phyloP scores from a whole-genome alignment of 1,139 yeast genomes.

The Nakaseomyces bracarensis region DNA sequence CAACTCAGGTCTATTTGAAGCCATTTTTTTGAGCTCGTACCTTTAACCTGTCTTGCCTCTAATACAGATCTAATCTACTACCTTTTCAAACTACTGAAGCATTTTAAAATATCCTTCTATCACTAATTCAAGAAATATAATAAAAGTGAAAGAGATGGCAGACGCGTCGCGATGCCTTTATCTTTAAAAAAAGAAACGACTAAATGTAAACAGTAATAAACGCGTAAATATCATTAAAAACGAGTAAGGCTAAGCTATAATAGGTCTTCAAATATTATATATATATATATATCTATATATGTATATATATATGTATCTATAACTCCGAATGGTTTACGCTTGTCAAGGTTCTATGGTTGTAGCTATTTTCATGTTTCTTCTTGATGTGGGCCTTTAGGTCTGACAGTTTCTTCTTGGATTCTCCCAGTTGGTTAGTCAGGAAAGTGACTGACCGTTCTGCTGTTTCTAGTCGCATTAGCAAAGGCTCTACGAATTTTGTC shows the following conservation, averaged over 20 bases:
- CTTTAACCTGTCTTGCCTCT: background rate
- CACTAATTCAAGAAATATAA: too few species aligned
- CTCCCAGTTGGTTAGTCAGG: constrained; percentile 10
- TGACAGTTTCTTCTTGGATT: constrained; percentile 9
- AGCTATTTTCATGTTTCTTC: constrained; percentile 6
- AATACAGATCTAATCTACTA: background rate
- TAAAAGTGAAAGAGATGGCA: background rate
- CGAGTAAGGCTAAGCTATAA: too few species aligned
- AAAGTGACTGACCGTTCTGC: background rate
- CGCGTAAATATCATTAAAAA: background rate
- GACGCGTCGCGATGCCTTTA: background rate
- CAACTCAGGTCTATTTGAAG: constrained; percentile 61
- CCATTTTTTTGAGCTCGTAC: constrained; percentile 34
- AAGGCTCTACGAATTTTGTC: constrained; percentile 4
- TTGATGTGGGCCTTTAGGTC: constrained; percentile 7
- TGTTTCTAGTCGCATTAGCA: background rate
- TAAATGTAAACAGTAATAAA: constrained; percentile 5
- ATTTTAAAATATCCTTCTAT: background rate
- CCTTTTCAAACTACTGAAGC: background rate
- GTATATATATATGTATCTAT: too few species aligned
- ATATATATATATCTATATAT: too few species aligned
- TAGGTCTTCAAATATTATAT: too few species aligned
- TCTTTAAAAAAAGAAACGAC: constrained; percentile 1
- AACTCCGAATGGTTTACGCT: constrained; percentile 1
- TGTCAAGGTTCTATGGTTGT: constrained; percentile 7